These are phyloP conservation scores for Pyrenophora seminiperda DNA, from an alignment of 2,329 filamentous ascomycete genomes.

Conservation along the genomic window DNA sequence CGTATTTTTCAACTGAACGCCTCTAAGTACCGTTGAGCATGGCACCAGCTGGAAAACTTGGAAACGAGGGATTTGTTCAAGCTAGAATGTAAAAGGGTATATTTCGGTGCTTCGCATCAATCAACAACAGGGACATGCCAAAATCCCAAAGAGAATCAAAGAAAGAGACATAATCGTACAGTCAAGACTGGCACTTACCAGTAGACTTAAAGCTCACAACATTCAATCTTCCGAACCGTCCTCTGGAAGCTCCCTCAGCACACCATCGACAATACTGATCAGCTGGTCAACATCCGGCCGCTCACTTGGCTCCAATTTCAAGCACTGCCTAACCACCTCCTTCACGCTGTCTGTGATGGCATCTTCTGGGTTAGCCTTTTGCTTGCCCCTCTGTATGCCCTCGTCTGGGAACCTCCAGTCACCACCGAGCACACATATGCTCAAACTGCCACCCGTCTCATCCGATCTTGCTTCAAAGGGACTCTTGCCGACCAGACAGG, in stretches of 20 bases:
- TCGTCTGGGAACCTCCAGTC: conserved; percentile 98
- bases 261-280: conserved; percentile 76
- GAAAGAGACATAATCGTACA: not conserved
- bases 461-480: conserved; percentile 96
- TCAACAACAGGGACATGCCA: not conserved
- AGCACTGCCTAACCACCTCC: conserved; percentile 83
- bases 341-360: conserved; percentile 81
- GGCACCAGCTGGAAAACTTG: too few species aligned
- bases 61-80: not conserved
- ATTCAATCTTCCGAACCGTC: conserved; percentile 52
- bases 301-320: conserved; percentile 85
- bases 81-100: conserved; percentile 5
- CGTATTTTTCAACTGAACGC: not conserved
- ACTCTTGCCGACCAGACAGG: conserved; percentile 93
- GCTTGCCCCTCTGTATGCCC: conserved; percentile 62
- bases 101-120: not conserved
- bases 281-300: conserved; percentile 85
- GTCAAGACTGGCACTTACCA: not conserved
- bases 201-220: not conserved
- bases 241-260: conserved; percentile 70
- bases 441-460: conserved; percentile 91
- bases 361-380: conserved; percentile 53
- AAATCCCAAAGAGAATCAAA: not conserved
- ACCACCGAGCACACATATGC: conserved; percentile 87
- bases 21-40: too few species aligned